These are phyloP conservation scores for Penicillium maclennaniae DNA, from an alignment of 495 filamentous ascomycete genomes.

Conservation along the genomic window DNA sequence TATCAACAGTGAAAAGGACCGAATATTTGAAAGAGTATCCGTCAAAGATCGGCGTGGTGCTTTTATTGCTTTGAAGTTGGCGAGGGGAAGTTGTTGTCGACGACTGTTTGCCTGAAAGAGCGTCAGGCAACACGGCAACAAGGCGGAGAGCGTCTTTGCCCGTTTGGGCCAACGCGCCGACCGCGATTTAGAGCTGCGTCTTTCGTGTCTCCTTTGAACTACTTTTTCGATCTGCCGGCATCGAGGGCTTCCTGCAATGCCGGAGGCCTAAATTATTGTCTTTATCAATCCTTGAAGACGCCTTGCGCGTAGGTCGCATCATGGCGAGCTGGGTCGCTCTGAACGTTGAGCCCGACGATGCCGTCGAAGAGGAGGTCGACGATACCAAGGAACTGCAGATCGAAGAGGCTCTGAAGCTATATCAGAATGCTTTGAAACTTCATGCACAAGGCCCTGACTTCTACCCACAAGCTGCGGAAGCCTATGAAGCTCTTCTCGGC, in stretches of 20 bases:
- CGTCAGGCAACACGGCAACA: conserved; percentile 27
- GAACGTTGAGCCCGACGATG: conserved; percentile 90
- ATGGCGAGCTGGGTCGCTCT: conserved; percentile 69
- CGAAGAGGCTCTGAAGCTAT: conserved; percentile 94
- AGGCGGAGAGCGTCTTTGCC: conserved; percentile 29
- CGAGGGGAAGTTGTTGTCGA: conserved; percentile 10
- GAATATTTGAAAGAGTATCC: not conserved
- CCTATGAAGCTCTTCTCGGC: conserved; percentile 79
- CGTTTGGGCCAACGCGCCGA: conserved; percentile 36
- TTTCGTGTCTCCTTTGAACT: not conserved
- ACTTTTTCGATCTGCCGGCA: not conserved
- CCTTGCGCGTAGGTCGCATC: conserved; percentile 18
- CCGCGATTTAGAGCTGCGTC: conserved; percentile 5
- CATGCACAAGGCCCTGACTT: conserved; percentile 80
- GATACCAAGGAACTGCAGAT: conserved; percentile 95
- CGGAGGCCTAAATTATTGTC: not conserved
- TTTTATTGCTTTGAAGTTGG: not conserved
- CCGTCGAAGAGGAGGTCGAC: conserved; percentile 85
- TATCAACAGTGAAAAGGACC: conserved; percentile 1
- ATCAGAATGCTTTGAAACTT: conserved; percentile 85
- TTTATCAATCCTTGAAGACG: not conserved
- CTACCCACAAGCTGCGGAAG: conserved; percentile 71
- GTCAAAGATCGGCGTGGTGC: not conserved
- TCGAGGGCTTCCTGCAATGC: conserved; percentile 18
- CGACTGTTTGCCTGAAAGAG: conserved; percentile 13